Base-by-base conservation (phyloP, 2,329 filamentous ascomycete species). In the Eurotiales sp. region DNA sequence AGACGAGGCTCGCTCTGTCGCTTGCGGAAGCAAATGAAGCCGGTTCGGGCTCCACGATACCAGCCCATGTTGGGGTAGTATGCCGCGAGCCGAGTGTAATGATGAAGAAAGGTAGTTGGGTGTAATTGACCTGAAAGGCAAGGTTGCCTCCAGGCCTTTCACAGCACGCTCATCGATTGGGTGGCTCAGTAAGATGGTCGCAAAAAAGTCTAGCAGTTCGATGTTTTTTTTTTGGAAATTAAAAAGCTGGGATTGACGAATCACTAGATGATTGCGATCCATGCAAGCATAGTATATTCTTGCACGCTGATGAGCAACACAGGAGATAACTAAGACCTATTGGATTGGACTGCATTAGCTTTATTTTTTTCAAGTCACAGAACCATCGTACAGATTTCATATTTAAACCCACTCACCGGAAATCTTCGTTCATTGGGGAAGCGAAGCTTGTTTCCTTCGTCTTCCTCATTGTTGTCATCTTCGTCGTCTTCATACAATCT, bases 161-260 rank as follows among this genome's bases (percentile, higher is more conserved):
- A n/a, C n/a, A n/a, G n/a, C 17, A 30, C 4, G 25, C 46, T 67
- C 23, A 12, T 30, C 30, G 3, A 29, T 11, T 27, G 46, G 46
- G 8, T 21, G 14, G 21, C 46, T 49, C 37, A 42, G 22, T 10
- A 49, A 22, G 22, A 39, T 27, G n/a, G 36, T 36, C 19, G 36
- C 37, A 25, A 49, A 49, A 4, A 42, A 17, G 37, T 49, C n/a
- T 22, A 21, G 42, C 7, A 19, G 12, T 8, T 10, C 17, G 10
- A 8, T n/a, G n/a, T 42, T 8, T 15, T 29, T 49, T 25, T 22
- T 32, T 19, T 49, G 23, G 15, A 49, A 49, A 49, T 15, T 49
- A 25, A 19, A 49, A 40, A 49, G 12, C 15, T 32, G 12, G 4
- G 19, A 27, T 42, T 29, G n/a, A 3, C 46, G 30, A 22, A 49